Conservation (phyloP, 2,329 filamentous ascomycete species). For the Blastomyces silverae region DNA sequence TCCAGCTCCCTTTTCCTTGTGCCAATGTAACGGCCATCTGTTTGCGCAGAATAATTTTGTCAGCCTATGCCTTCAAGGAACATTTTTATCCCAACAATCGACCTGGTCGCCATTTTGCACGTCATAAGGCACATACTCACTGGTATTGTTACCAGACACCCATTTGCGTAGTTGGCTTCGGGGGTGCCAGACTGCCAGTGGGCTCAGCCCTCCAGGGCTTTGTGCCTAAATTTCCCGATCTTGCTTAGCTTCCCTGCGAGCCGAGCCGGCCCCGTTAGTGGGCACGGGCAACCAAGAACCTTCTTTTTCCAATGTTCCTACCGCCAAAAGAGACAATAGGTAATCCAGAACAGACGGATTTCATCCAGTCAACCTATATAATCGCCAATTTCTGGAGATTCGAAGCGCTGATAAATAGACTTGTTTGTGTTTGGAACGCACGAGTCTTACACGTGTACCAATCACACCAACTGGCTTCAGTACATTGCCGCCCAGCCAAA, state of each 20-base stretch:
- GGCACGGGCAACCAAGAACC: neutral
- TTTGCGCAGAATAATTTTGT: neutral
- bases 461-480: slow-evolving; percentile 4
- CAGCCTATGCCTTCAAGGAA: neutral
- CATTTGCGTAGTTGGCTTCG: neutral
- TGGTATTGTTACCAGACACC: too few relatives aligned
- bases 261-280: neutral
- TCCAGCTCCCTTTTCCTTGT: too few relatives aligned
- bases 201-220: neutral
- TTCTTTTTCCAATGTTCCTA: neutral
- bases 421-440: neutral
- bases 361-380: neutral
- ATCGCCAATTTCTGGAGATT: neutral
- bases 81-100: neutral
- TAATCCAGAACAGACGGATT: neutral
- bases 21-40: too few relatives aligned
- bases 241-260: neutral
- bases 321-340: neutral
- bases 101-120: too few relatives aligned
- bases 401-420: neutral
- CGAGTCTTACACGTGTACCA: neutral
- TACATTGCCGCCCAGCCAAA: neutral
- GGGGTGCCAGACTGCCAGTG: too few relatives aligned
- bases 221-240: neutral
- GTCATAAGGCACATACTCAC: too few relatives aligned